A percentile compares a stretch with the other conserved stretches of the same genome.
Conservation (phyloP, 2,329 filamentous ascomycete genomes). For the Claviceps purpurea region DNA sequence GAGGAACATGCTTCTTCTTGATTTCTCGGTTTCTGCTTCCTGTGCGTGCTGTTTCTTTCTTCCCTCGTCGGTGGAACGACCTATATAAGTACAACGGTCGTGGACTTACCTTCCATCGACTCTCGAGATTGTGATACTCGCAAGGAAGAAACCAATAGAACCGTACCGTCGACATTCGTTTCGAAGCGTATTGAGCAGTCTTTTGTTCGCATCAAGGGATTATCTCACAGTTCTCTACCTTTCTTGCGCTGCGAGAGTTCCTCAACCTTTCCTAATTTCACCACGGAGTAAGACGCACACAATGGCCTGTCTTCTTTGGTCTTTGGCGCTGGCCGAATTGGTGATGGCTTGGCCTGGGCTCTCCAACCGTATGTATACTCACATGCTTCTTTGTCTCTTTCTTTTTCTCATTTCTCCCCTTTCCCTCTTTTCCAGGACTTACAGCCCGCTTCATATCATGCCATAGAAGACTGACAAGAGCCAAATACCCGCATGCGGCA, state of each 20-base stretch:
- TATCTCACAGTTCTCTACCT: background rate
- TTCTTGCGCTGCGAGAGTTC: background rate
- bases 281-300: background rate
- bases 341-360: background rate
- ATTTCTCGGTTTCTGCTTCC: too few species aligned
- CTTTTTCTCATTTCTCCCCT: background rate
- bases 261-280: too few species aligned
- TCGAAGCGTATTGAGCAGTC: too few species aligned
- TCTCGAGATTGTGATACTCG: too few species aligned
- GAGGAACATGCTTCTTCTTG: too few species aligned
- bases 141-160: too few species aligned
- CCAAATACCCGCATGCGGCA: background rate
- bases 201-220: too few species aligned
- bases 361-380: background rate
- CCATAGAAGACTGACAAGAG: background rate
- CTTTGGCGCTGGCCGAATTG: background rate
- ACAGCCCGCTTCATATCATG: background rate
- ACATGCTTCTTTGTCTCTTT: background rate
- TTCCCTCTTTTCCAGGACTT: background rate
- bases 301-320: background rate
- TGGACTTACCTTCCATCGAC: too few species aligned
- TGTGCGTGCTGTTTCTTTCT: too few species aligned
- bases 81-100: too few species aligned
- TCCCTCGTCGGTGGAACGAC: too few species aligned
- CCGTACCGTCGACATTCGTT: too few species aligned